Evolutionary conservation across 768 basidiomycete genomes (phyloP), one percentile per base, ranked within the genome.

Genomic region (Mycena galericulata): DNA sequence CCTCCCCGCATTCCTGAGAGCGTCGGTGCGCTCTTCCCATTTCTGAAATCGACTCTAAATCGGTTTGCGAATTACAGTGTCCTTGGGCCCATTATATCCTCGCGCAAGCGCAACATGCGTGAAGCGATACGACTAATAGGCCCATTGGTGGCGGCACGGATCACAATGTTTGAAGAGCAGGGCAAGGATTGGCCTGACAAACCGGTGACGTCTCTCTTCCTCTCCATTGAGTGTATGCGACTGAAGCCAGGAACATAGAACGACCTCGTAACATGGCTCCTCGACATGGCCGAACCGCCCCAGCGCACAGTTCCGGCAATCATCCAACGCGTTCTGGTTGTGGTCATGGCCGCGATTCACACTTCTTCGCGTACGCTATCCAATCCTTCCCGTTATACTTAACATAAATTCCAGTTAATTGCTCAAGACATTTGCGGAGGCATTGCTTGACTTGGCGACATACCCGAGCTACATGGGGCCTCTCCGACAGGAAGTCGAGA

Each of bases 301-400:
- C 72, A 80, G 24, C 63, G 68, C 14, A 78, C 72, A 3, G 55
- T 74, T 2, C 41, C 69, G 14, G 62, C 71, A 3, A 60, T 83
- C 1, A 67, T 69, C 1, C 55, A 72, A 20, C 74, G 79, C 15
- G 72, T 85, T 24, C 72, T 86, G 26, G 45, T 75, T 3, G 58
- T 84, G 56, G 85, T 85, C 71, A 81, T 85, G 58, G 82, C 79
- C 0, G 77, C 83, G 1, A 79, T 78, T 36, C 85, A 86, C 62
- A 85, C 83, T 0, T 77, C 81, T 4, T 77, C 84, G n/a, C n/a
- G n/a, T 2, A 73, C 77, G 62, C 84, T 85, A 55, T 9, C 76
- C 65, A 22, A 29, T 18, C 29, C 4, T 29, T 34, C 18, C 22
- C 18, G 0, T 18, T 55, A 20, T 15, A 11, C 24, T 3, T 29